Percentiles rank a stretch among this genome's conserved stretches.
Evolutionary conservation across 2,329 filamentous ascomycete species (phyloP).

Genomic region (Neonectria ditissima): DNA sequence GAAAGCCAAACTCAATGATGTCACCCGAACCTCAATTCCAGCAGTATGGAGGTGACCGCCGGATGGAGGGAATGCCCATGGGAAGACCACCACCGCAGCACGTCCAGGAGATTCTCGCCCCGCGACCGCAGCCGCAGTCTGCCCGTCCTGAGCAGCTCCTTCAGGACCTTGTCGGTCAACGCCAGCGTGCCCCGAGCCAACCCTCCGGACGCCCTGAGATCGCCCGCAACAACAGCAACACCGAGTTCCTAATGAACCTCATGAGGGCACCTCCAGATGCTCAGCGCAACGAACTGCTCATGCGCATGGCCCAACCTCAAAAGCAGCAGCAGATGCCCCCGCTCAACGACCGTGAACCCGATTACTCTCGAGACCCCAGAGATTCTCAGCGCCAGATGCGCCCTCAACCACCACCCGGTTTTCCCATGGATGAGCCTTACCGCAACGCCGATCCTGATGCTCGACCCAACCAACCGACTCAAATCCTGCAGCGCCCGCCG

Average conservation of each 20-base stretch:
- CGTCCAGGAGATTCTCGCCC: constrained; percentile 65
- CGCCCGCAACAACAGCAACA: constrained; percentile 70
- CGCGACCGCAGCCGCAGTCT: constrained; percentile 62
- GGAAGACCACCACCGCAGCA: constrained; percentile 55
- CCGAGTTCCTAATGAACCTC: constrained; percentile 87
- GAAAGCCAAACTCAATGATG: constrained; percentile 54
- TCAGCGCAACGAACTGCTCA: constrained; percentile 64
- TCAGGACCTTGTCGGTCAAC: constrained; percentile 70
- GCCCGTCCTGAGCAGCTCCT: constrained; percentile 70
- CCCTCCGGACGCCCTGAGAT: constrained; percentile 58
- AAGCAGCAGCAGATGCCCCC: constrained; percentile 47
- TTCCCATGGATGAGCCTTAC: constrained; percentile 65
- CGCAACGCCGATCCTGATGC: constrained; percentile 61
- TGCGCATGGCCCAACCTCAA: constrained; percentile 64
- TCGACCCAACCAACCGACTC: constrained; percentile 67
- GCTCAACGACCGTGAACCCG: constrained; percentile 62
- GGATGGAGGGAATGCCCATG: constrained; percentile 52
- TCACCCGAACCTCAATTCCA: constrained; percentile 62
- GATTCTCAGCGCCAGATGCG: constrained; percentile 57
- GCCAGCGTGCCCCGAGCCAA: constrained; percentile 67
- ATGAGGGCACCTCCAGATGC: constrained; percentile 71
- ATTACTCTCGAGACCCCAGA: constrained; percentile 53
- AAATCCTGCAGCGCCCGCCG: constrained; percentile 74
- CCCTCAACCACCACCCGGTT: constrained; percentile 61
- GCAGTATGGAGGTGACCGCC: constrained; percentile 59